Evolutionary conservation across 495 filamentous ascomycete species (phyloP), one percentile per base, ranked within the genome.

Genomic region (Lophiotrema nucula): DNA sequence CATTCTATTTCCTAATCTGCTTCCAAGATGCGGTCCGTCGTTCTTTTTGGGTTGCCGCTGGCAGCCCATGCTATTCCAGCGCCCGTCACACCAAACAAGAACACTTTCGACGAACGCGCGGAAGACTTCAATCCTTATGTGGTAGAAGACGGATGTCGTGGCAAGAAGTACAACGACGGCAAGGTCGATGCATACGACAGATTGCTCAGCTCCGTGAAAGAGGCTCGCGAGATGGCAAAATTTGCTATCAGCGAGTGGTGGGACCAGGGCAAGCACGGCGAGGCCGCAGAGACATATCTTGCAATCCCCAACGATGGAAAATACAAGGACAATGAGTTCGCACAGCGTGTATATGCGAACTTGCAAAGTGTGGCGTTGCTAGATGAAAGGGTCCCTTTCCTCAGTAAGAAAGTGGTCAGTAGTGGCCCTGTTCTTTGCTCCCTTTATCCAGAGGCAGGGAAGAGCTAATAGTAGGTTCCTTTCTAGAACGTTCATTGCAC

Each of bases 211-310:
- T 31, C 50, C 18, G 33, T 44, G 18, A 43, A 44, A 19, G 24
- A 44, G 3, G 50, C 50, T 15, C 33, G 37, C 5, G 25, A 5
- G 13, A 44, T 53, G 31, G 50, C 37, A 5, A 53, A 42, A 22
- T 5, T 19, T 3, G 50, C 37, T 11, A 10, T 53, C 8, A 53
- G 25, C 13, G 50, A 53, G 44, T 53, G 50, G 50, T 53, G 50
- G 50, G 50, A 53, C 24, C 33, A 53, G 31, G 50, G 50, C 33
- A 42, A 53, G 50, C 50, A 53, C 25, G 18, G 37, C 4, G 50
- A 53, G 4, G 37, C 22, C 15, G 50, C 50, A 15, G 50, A 23
- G 3, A 22, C 33, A 15, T 53, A 53, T 44, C 50, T 53, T 23
- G 50, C 33, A 12, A 53, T 53, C 25, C 50, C 31, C 4, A 19